phyloP scores from a whole-genome alignment of 2,329 filamentous ascomycete genomes.

The Aspergillus sp. region DNA sequence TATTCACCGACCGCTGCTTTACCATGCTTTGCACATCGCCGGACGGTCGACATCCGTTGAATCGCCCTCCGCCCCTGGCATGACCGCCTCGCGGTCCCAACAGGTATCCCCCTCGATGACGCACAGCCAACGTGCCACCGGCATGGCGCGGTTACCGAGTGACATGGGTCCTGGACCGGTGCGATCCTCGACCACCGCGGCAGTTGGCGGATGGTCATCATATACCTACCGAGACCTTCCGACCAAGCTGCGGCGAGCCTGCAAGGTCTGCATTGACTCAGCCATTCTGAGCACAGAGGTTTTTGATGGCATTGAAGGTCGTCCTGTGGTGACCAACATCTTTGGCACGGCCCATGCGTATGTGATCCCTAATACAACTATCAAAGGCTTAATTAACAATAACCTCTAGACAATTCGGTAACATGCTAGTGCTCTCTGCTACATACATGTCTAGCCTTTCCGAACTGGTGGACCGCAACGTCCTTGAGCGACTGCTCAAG shows the following conservation, averaged over 20 bases:
- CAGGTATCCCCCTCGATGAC: conserved; percentile 30
- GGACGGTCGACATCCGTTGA: conserved; percentile 21
- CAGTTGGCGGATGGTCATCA: conserved; percentile 2
- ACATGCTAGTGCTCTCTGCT: conserved; percentile 81
- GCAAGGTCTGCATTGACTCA: conserved; percentile 58
- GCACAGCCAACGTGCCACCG: conserved; percentile 20
- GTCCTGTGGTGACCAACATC: conserved; percentile 86
- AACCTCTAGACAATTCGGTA: conserved; percentile 77
- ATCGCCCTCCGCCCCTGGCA: conserved; percentile 24
- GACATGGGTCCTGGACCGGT: conserved; percentile 25
- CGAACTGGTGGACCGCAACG: conserved; percentile 48
- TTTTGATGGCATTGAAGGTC: conserved; percentile 57
- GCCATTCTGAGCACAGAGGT: conserved; percentile 78
- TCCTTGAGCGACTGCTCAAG: conserved; percentile 54
- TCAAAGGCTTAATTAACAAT: too few relatives aligned
- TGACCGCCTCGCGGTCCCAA: conserved; percentile 22
- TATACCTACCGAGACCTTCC: conserved; percentile 20
- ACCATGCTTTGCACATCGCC: conserved; percentile 49
- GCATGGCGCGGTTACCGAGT: conserved; percentile 26
- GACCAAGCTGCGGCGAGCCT: conserved; percentile 46
- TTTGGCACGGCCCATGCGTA: conserved; percentile 95
- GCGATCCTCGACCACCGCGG: conserved; percentile 1
- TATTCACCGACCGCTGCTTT: conserved; percentile 71
- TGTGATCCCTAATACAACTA: conserved; percentile 34
- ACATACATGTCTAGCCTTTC: conserved; percentile 62